Conservation (phyloP, 805 yeast genomes). For the Schizosaccharomyces lindneri region DNA sequence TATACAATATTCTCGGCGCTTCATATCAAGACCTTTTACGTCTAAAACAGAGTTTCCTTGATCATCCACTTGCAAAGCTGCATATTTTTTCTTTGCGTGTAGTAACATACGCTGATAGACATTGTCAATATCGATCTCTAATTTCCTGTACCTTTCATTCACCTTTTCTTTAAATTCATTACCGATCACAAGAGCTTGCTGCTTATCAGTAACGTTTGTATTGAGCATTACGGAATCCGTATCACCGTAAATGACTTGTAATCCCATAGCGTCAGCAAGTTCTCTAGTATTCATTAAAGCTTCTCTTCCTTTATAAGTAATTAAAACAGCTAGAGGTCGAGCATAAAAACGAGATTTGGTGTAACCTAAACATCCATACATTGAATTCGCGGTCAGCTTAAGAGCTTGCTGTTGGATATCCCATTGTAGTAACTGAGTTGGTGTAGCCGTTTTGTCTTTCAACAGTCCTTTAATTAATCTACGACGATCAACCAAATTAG, state of each 20-base stretch:
- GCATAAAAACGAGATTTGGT: slow-evolving; percentile 84
- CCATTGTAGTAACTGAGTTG: slow-evolving; percentile 48
- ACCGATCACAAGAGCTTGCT: slow-evolving; percentile 63
- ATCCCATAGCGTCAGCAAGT: slow-evolving; percentile 60
- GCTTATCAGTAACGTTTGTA: slow-evolving; percentile 44
- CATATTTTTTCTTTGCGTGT: slow-evolving; percentile 93
- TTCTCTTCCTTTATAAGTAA: slow-evolving; percentile 87
- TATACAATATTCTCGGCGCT: slow-evolving; percentile 87
- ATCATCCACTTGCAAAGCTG: slow-evolving; percentile 50
- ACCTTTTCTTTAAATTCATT: slow-evolving; percentile 62
- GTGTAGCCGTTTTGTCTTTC: slow-evolving; percentile 43
- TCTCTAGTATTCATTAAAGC: slow-evolving; percentile 80
- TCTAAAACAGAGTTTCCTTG: slow-evolving; percentile 40
- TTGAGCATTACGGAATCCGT: slow-evolving; percentile 98
- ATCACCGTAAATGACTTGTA: slow-evolving; percentile 88
- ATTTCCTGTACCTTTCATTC: slow-evolving; percentile 60
- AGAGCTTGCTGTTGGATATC: slow-evolving; percentile 91
- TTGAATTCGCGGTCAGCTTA: slow-evolving; percentile 93
- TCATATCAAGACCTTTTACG: slow-evolving; percentile 91
- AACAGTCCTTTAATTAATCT: slow-evolving; percentile 71
- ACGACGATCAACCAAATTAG: slow-evolving; percentile 70
- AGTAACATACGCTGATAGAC: slow-evolving; percentile 62
- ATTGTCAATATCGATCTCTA: slow-evolving; percentile 89
- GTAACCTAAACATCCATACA: slow-evolving; percentile 96
- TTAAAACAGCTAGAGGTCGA: slow-evolving; percentile 82